Percentiles rank a stretch among this genome's conserved stretches.
Conservation (phyloP, 192 early-diverging fungal species). For the Coemansia sp. region DNA sequence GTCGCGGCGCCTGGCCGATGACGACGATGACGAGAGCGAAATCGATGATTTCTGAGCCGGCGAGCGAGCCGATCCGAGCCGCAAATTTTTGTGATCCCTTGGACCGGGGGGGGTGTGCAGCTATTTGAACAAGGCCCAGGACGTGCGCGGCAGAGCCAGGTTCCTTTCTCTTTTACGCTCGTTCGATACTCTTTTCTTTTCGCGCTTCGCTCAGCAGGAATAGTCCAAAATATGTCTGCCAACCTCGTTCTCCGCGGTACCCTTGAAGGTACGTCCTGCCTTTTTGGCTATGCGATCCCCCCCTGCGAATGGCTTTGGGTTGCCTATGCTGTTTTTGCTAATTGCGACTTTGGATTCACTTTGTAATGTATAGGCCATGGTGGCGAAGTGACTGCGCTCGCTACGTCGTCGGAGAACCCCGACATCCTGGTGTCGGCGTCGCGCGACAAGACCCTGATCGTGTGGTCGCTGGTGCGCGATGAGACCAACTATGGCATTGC, state of each 20-base stretch:
- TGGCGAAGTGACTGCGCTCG: conserved; percentile 94
- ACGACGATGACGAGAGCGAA: conserved; percentile 32
- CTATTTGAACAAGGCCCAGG: neutral
- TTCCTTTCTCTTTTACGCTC: conserved; percentile 9
- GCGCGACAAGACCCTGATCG: conserved; percentile 98
- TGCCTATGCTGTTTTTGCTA: neutral
- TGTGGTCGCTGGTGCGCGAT: conserved; percentile 95
- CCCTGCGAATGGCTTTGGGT: neutral
- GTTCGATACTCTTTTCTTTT: neutral
- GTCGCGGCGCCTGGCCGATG: conserved; percentile 32
- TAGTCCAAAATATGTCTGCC: conserved; percentile 38
- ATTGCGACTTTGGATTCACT: neutral
- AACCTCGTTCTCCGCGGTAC: conserved; percentile 49
- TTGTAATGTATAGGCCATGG: conserved; percentile 57
- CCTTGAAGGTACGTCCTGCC: conserved; percentile 48
- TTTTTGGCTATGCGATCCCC: too few species aligned
- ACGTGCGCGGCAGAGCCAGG: neutral
- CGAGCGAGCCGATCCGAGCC: conserved; percentile 31
- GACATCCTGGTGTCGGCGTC: conserved; percentile 97
- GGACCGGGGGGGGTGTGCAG: neutral
- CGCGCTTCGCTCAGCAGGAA: neutral
- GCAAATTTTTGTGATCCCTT: conserved; percentile 34
- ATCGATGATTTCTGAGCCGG: conserved; percentile 18
- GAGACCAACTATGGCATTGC: conserved; percentile 88
- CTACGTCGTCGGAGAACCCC: conserved; percentile 92